A percentile compares a stretch with the other conserved stretches of the same genome.
phyloP scores from a whole-genome alignment of 2,329 filamentous ascomycete genomes.

The Colletotrichum lindemuthianum region DNA sequence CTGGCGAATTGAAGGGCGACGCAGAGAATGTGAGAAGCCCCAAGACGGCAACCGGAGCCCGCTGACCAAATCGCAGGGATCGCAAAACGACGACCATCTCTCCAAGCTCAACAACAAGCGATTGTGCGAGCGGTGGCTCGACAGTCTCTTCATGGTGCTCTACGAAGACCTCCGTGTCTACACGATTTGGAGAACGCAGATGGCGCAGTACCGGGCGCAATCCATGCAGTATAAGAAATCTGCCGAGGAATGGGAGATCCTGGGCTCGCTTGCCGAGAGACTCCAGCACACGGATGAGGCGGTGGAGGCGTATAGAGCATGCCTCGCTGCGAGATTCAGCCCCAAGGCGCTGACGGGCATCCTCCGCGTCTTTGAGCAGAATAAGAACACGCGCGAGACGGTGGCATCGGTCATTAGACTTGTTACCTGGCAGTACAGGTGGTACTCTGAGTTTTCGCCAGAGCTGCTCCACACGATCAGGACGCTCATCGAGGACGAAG shows the following conservation, averaged over 20 bases:
- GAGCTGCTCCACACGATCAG: slow-evolving; percentile 88
- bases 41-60: not conserved
- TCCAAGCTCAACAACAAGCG: slow-evolving; percentile 97
- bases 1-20: slow-evolving; percentile 80
- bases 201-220: slow-evolving; percentile 93
- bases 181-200: slow-evolving; percentile 98
- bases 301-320: slow-evolving; percentile 91
- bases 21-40: slow-evolving; percentile 70
- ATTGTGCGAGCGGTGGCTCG: slow-evolving; percentile 95
- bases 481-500: slow-evolving; percentile 95
- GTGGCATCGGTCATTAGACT: slow-evolving; percentile 88
- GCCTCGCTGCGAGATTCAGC: slow-evolving; percentile 87
- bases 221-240: slow-evolving; percentile 97
- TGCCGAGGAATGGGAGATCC: slow-evolving; percentile 97
- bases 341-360: slow-evolving; percentile 92
- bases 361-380: slow-evolving; percentile 79
- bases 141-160: slow-evolving; percentile 98
- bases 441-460: slow-evolving; percentile 99
- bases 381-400: slow-evolving; percentile 81
- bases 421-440: slow-evolving; percentile 98
- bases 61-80: slow-evolving; percentile 54
- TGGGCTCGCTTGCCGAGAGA: slow-evolving; percentile 90
- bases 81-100: slow-evolving; percentile 76
- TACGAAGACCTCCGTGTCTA: slow-evolving; percentile 98
- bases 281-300: slow-evolving; percentile 93